Evolutionary conservation across 768 basidiomycete species (phyloP).

Genomic region (Termitomyces sp.): DNA sequence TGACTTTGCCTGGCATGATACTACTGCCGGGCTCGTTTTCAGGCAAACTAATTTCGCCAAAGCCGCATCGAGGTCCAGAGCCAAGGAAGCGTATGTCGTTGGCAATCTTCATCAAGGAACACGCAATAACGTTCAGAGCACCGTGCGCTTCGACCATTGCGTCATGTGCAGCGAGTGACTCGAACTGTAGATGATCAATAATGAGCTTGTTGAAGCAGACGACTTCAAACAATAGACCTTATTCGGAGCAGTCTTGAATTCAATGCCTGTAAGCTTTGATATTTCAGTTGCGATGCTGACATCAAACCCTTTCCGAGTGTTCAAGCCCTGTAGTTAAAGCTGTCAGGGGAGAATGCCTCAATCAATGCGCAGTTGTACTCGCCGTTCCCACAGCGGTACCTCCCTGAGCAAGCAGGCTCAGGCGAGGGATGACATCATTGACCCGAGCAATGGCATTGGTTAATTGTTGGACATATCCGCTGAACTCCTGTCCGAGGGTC

Average conservation of each 20-base stretch:
- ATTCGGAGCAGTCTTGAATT: constrained; percentile 97
- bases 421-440: constrained; percentile 74
- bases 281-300: constrained; percentile 91
- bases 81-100: constrained; percentile 98
- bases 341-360: background rate
- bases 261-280: constrained; percentile 83
- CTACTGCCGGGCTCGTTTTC: constrained; percentile 99
- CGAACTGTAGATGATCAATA: constrained; percentile 59
- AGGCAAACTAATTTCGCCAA: constrained; percentile 91
- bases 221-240: constrained; percentile 49
- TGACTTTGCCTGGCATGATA: constrained; percentile 99
- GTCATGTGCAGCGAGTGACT: constrained; percentile 97
- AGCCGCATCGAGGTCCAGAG: constrained; percentile 95
- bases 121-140: constrained; percentile 94
- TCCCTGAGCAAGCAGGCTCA: constrained; percentile 91
- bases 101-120: constrained; percentile 98
- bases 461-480: constrained; percentile 95
- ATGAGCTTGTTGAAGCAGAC: background rate
- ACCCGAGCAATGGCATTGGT: constrained; percentile 86
- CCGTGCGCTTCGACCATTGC: constrained; percentile 97
- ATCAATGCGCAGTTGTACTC: constrained; percentile 23
- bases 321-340: constrained; percentile 70
- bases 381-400: constrained; percentile 99
- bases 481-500: constrained; percentile 98
- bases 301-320: constrained; percentile 96